Evolutionary conservation across 176 grass and related monocot species (phyloP), one percentile per base, ranked within the genome.

Genomic region (Tuctoria greenei): DNA sequence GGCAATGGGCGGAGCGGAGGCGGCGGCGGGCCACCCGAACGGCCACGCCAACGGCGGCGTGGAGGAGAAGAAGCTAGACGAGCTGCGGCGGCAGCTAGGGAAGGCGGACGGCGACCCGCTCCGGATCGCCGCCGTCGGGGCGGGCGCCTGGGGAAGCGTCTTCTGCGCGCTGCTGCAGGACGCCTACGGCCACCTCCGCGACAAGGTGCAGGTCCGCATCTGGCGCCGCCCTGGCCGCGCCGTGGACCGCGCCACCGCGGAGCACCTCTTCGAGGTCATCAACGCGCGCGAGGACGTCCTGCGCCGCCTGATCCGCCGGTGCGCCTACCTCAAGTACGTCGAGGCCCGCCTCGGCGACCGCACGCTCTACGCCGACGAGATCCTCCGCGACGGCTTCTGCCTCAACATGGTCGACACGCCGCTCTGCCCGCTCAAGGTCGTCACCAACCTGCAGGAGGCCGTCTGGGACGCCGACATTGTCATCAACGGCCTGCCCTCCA

Each of bases 361-460:
- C 74, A 88, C 83, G 60, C 82, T 99, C 55, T 90, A 87, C 49
- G 95, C 95, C 16, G 95, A 99, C 65, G 95, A 99, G 85, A 99
- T 99, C n/a, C 70, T 99, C 75, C 72, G 82, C 77, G 92, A 99
- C 62, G 95, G 95, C 0, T 95, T 99, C 83, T 99, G 95, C 77
- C 82, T 99, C 75, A 99, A 99, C 84, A 99, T 99, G 92, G 79
- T 95, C 47, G 89, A 99, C 79, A 99, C 96, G 15, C 96, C 96
- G 20, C 83, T 99, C 49, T 99, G 89, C 67, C 92, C 91, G 41
- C 76, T 99, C 76, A 99, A 99, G 89, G 96, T 95, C 51, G 96
- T 99, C 76, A 99, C 96, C 23, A 99, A 95, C 67, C 69, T 99
- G 64, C 92, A 99, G 89, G 95, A 95, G 87, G 96, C 96, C 11